Percentiles rank a stretch among this genome's conserved stretches.
Evolutionary conservation across 352 stramenopile species (phyloP).

Genomic region (Phytophthora quininea): DNA sequence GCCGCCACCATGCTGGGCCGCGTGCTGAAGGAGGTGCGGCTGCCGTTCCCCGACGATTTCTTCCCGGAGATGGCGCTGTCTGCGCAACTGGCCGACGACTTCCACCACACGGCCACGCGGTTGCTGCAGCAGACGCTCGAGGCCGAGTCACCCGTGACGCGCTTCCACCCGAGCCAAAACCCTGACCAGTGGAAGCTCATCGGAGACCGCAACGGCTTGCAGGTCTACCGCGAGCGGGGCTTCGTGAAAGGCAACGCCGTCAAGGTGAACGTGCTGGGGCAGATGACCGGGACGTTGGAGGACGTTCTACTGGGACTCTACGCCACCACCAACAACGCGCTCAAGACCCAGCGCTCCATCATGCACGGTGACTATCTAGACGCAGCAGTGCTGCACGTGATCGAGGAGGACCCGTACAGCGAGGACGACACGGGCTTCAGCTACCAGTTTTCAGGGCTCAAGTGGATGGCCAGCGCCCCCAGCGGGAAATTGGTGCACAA

Average conservation of each 20-base stretch:
- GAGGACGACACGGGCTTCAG: conserved; percentile 60
- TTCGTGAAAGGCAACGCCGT: conserved; percentile 55
- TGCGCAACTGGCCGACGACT: conserved; percentile 35
- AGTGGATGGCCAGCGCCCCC: conserved; percentile 59
- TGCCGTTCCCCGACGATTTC: conserved; percentile 73
- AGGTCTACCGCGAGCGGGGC: conserved; percentile 64
- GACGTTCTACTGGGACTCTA: conserved; percentile 71
- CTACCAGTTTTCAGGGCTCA: conserved; percentile 62
- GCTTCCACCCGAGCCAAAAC: conserved; percentile 56
- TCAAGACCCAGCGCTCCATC: conserved; percentile 71
- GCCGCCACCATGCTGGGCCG: conserved; percentile 47
- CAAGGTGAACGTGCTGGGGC: conserved; percentile 57
- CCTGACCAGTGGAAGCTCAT: conserved; percentile 67
- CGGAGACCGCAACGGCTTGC: conserved; percentile 52
- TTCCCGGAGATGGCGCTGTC: conserved; percentile 56
- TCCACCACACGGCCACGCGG: conserved; percentile 39
- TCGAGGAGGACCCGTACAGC: conserved; percentile 56
- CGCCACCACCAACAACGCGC: conserved; percentile 42
- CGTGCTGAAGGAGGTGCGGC: conserved; percentile 66
- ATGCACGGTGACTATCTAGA: conserved; percentile 68
- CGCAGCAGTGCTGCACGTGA: conserved; percentile 57
- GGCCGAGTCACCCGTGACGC: conserved; percentile 49
- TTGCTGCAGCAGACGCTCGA: conserved; percentile 50
- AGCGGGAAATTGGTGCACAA: conserved; percentile 67
- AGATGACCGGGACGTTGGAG: conserved; percentile 55